A percentile compares a stretch with the other conserved stretches of the same genome.
Conservation (phyloP, 192 early-diverging fungal genomes). For the Coemansia sp. region DNA sequence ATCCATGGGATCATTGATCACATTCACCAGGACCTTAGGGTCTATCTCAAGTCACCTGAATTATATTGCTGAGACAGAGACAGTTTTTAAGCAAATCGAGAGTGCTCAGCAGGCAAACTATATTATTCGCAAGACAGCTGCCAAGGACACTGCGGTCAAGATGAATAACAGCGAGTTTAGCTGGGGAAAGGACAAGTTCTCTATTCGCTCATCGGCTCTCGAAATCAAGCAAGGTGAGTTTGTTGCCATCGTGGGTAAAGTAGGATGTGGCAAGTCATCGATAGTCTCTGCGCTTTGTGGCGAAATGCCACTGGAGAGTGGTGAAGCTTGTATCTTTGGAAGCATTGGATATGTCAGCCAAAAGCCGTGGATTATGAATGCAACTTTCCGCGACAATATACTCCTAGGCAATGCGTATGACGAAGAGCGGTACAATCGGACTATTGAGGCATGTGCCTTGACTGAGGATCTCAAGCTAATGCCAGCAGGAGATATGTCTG, state of each 20-base stretch:
- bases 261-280: conserved; percentile 66
- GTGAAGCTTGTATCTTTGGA: conserved; percentile 71
- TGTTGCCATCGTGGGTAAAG: conserved; percentile 59
- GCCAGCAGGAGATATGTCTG: conserved; percentile 46
- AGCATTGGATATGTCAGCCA: conserved; percentile 48
- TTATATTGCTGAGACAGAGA: conserved; percentile 5
- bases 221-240: conserved; percentile 27
- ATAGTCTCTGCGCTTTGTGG: conserved; percentile 60
- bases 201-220: conserved; percentile 11
- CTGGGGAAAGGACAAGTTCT: conserved; percentile 34
- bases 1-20: conserved; percentile 14
- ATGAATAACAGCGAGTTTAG: conserved; percentile 24
- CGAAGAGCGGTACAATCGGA: conserved; percentile 18
- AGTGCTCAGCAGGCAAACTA: background rate
- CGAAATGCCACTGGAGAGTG: conserved; percentile 79
- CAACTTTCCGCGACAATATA: conserved; percentile 50
- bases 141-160: background rate
- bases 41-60: background rate
- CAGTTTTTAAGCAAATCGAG: conserved; percentile 3
- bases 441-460: conserved; percentile 43
- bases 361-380: conserved; percentile 52
- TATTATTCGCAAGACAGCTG: conserved; percentile 1
- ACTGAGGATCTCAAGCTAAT: conserved; percentile 27
- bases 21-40: conserved; percentile 11
- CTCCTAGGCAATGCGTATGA: conserved; percentile 36